Evolutionary conservation across 345 rosid genomes (phyloP), one percentile per base, ranked within the genome.

Genomic region (Gossypium bickii): DNA sequence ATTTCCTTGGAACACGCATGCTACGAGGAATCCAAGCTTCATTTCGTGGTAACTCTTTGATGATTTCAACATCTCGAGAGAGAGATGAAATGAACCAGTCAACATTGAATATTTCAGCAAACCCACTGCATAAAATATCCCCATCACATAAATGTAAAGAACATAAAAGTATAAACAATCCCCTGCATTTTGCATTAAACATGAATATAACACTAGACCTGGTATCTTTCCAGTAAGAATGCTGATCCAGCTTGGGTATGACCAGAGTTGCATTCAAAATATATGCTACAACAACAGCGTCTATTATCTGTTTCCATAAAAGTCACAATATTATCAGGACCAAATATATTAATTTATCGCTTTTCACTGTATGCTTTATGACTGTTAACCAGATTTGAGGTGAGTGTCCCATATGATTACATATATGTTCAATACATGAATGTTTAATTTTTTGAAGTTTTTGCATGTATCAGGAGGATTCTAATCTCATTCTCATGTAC

Each of bases 281-380:
- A 84, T 94, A 94, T 53, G 98, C 98, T 29, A 87, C 98, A 81
- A 87, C 94, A 9, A 92, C 98, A 52, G 92, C 93, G 80, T 94
- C 97, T 53, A 86, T 89, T 78, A 94, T 92, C 98, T 94, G 90
- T 82, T 69, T 48, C 43, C 67, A 73, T 58, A 65, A 27, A 57
- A 13, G 22, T 18, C 1, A 51, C 11, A 72, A 51, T 18, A 67
- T 13, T 48, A 3, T 68, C 41, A 51, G 67, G 22, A 43, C 55
- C 22, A 78, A 47, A 66, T 73, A 73, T 24, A 55, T 4, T 20
- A 29, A 71, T 27, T 12, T 53, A n/a, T 22, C 12, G 7, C 16
- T 18, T 64, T 25, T 16, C 47, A 61, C 29, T 59, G n/a, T 6
- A 66, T 25, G 18, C 15, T 15, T n/a, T 27, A 38, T 9, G 12